Percentiles rank a stretch among this genome's conserved stretches.
phyloP scores from a whole-genome alignment of 1,284 basidiomycete genomes.

The Ustilago trichophora region DNA sequence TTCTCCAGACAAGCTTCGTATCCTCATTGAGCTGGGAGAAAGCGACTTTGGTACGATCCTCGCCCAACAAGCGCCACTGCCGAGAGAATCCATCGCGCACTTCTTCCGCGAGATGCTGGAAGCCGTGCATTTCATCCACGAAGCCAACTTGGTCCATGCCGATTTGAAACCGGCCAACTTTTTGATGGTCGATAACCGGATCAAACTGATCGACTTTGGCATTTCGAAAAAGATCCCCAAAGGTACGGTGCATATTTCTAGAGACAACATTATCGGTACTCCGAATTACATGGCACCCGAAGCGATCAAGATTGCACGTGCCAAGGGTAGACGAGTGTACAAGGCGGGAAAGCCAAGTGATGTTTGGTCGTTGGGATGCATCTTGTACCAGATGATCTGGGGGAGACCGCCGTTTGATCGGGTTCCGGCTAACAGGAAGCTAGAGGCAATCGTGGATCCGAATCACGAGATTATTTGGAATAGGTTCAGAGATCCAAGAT shows the following conservation, averaged over 20 bases:
- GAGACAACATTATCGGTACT: constrained; percentile 64
- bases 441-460: constrained; percentile 84
- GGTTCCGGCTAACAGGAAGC: constrained; percentile 86
- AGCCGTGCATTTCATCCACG: constrained; percentile 65
- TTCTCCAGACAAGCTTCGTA: constrained; percentile 55
- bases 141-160: constrained; percentile 63
- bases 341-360: constrained; percentile 71
- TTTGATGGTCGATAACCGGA: constrained; percentile 81
- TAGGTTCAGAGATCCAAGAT: constrained; percentile 72
- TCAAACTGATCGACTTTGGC: constrained; percentile 97
- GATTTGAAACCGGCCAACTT: constrained; percentile 70
- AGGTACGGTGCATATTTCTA: constrained; percentile 65
- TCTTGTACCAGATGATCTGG: constrained; percentile 95
- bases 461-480: constrained; percentile 79
- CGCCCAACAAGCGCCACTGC: constrained; percentile 45
- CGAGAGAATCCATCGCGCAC: constrained; percentile 48
- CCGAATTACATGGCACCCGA: constrained; percentile 67
- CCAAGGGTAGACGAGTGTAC: constrained; percentile 66
- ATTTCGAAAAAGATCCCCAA: constrained; percentile 82
- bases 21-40: constrained; percentile 64
- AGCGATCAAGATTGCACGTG: constrained; percentile 61
- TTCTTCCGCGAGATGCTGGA: constrained; percentile 66
- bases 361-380: constrained; percentile 97
- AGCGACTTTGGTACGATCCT: constrained; percentile 60
- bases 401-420: constrained; percentile 90